These are phyloP conservation scores for Rutstroemia sp. DNA, from an alignment of 2,329 filamentous ascomycete genomes.

Conservation along the genomic window DNA sequence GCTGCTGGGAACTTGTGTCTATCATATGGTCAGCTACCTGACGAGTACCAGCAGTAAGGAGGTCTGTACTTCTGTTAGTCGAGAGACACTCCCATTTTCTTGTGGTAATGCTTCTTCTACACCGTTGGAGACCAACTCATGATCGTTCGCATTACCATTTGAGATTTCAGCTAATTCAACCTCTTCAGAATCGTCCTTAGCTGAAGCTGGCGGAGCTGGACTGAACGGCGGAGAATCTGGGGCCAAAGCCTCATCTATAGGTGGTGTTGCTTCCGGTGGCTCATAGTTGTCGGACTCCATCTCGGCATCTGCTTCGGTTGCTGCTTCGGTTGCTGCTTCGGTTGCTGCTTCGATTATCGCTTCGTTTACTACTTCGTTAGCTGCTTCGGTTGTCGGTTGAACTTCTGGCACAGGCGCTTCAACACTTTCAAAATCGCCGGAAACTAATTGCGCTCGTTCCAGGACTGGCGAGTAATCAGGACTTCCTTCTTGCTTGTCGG, in stretches of 20 bases:
- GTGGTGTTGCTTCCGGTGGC: constrained; percentile 38
- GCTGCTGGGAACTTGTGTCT: constrained; percentile 12
- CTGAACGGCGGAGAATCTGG: constrained; percentile 35
- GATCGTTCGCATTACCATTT: constrained; percentile 13
- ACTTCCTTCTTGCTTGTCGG: constrained; percentile 15
- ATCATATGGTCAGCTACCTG: constrained; percentile 18
- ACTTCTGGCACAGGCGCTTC: constrained; percentile 1
- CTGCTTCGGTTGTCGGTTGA: no score
- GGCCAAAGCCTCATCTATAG: constrained; percentile 15
- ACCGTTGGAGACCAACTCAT: constrained; percentile 13
- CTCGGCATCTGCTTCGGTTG: constrained; percentile 6
- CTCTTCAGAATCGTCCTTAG: constrained; percentile 18
- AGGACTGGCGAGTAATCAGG: constrained; percentile 22
- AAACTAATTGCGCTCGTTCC: constrained; percentile 9
- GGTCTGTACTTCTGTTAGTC: constrained; percentile 21
- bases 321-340: no score
- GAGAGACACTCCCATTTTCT: constrained; percentile 12
- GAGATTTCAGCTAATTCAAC: constrained; percentile 3
- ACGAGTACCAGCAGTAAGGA: constrained; percentile 10
- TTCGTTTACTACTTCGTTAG: no score
- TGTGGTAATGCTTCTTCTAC: constrained; percentile 10
- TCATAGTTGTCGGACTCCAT: constrained; percentile 46
- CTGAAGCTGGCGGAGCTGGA: constrained; percentile 31
- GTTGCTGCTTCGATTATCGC: no score
- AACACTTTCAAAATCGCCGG: not conserved